Base-by-base conservation (phyloP, 2,329 filamentous ascomycete genomes). In the Xylaria multiplex region DNA sequence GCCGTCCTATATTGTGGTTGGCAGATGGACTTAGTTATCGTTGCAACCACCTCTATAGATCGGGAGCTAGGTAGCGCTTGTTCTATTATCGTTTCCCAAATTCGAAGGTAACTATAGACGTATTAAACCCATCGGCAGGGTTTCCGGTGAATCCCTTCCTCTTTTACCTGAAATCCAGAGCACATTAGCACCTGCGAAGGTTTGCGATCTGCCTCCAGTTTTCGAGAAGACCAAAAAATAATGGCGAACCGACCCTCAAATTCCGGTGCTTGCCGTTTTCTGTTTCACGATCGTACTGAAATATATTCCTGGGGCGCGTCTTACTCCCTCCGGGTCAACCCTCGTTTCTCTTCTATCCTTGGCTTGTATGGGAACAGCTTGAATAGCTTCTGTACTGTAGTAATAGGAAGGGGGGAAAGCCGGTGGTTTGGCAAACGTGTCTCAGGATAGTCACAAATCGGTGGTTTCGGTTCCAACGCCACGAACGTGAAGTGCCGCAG, bases 141-240 rank as follows among this genome's bases (percentile, higher is more conserved):
- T 27, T 30, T 59, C 48, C 16, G 14, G 22, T 16, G 24, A n/a
- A 27, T 30, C 24, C 11, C 40, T 32, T 40, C 19, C 37, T 46
- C 19, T 42, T 19, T 27, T 50, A 48, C 57, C 59, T 55, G 30
- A 48, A 48, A 19, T 52, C 2, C 24, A 62, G 30, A 65, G 22
- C 2, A 48, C 45, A 45, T 68, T 59, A 65, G 65, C 50, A 55
- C 43, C 24, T 49, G 32, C 40, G 24, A 42, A n/a, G 40, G 16
- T 37, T 55, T 19, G 43, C 46, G 14, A 59, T 45, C 22, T 30
- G 35, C 4, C 16, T 24, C 14, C 5, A 46, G 4, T 13, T 19
- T 19, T 22, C 6, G 27, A 35, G 49, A 11, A 59, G 24, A 55
- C 32, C 8, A 16, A 57, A 32, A 13, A 59, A 53, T 60, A 32